Base-by-base conservation (phyloP, 2,329 filamentous ascomycete species). In the Botryotinia calthae region DNA sequence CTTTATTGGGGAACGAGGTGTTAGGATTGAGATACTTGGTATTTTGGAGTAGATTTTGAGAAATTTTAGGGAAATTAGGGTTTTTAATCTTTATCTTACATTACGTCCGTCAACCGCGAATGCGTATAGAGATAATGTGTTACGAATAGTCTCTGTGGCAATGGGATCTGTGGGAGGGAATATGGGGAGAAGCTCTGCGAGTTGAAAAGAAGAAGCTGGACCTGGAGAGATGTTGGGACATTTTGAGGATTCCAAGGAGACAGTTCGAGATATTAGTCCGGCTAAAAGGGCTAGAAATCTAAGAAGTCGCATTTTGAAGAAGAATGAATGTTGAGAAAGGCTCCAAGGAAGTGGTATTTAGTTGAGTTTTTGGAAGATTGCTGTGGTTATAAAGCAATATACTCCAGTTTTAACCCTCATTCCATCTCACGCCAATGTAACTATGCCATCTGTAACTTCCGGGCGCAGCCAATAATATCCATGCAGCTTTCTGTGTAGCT, bases 321-420 rank as follows among this genome's bases (percentile, higher is more conserved):
- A 40, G 9, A 4, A 16, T 22, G 2, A 14, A 7, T 28, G 46
- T 16, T 9, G 6, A 18, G 44, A 9, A 8, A 16, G 1, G 14
- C 2, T 16, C 18, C 0, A 6, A 5, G 7, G n/a, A 16, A 18
- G 8, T 28, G 6, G 16, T 18, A 28, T 28, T 6, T 4, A 54
- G 12, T 54, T 54, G n/a, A 2, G 5, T n/a, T 28, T 54, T 14
- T 0, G 18, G n/a, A 6, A 56, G 0, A 56, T 28, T 4, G 14
- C 14, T 18, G n/a, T 16, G 48, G 12, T 16, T 54, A 54, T n/a
- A 54, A 54, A 54, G 25, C 5, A 54, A 54, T 16, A 54, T 54
- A 16, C 25, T 54, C 5, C 12, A n/a, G 48, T 31, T 46, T 46
- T 46, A 64, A n/a, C 40, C 40, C 61, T 31, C 40, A 31, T 25